phyloP scores from a whole-genome alignment of 768 basidiomycete species.

The Clavaria fumosa region DNA sequence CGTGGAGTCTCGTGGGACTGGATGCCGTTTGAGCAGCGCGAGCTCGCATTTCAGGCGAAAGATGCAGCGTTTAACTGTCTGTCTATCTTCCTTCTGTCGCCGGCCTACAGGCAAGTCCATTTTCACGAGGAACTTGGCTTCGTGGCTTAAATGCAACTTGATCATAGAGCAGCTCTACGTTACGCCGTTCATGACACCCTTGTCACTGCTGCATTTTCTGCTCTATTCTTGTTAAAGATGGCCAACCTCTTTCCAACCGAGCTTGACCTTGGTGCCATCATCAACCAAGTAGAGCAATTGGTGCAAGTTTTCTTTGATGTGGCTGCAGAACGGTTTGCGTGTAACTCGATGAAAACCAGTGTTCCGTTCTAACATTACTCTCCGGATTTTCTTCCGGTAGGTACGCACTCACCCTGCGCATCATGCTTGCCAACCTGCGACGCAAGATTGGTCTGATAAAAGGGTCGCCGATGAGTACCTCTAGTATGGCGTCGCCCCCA shows the following conservation, averaged over 20 bases:
- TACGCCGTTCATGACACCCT: constrained; percentile 91
- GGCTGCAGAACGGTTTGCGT: constrained; percentile 67
- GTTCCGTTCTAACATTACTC: not conserved
- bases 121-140: constrained; percentile 1
- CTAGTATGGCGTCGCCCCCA: too few species aligned
- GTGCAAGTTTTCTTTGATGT: constrained; percentile 84
- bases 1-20: constrained; percentile 92
- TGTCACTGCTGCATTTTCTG: constrained; percentile 83
- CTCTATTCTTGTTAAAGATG: constrained; percentile 86
- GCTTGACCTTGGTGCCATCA: constrained; percentile 62
- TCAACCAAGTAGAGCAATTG: constrained; percentile 77
- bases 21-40: constrained; percentile 89
- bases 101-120: constrained; percentile 55
- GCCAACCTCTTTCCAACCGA: constrained; percentile 83
- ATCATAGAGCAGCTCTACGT: constrained; percentile 61
- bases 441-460: constrained; percentile 65
- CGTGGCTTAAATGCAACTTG: not conserved
- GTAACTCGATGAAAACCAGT: not conserved
- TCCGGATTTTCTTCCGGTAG: constrained; percentile 20
- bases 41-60: constrained; percentile 90
- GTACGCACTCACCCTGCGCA: constrained; percentile 79
- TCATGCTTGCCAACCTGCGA: constrained; percentile 86
- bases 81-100: constrained; percentile 66
- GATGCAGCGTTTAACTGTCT: constrained; percentile 81
- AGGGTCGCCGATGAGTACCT: too few species aligned